phyloP scores from a whole-genome alignment of 148 eudicot genomes.

The Nepenthes gracilis region DNA sequence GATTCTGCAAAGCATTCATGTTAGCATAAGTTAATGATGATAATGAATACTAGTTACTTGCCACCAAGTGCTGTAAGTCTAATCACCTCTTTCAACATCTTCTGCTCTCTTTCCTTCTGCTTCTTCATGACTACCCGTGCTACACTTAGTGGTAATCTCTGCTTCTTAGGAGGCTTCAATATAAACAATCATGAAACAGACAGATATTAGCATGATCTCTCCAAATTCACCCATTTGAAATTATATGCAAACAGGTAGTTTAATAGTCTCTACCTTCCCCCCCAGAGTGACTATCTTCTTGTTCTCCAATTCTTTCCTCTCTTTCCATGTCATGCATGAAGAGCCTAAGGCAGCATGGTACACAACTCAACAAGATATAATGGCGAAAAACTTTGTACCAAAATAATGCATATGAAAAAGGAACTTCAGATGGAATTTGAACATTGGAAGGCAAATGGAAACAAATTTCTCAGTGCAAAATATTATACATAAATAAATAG shows the following conservation, averaged over 20 bases:
- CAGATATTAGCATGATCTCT: neutral
- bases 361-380: neutral
- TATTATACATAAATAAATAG: too few relatives aligned
- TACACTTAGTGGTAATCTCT: slow-evolving; percentile 68
- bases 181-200: neutral
- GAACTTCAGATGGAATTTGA: neutral
- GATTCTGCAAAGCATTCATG: slow-evolving; percentile 21
- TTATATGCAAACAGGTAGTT: neutral
- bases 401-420: neutral
- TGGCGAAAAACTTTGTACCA: neutral
- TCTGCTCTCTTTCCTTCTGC: slow-evolving; percentile 66
- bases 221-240: neutral
- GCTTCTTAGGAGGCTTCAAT: slow-evolving; percentile 64
- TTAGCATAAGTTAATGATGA: slow-evolving; percentile 2
- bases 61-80: neutral
- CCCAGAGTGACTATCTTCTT: slow-evolving; percentile 77
- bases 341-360: slow-evolving; percentile 22
- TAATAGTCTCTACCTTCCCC: slow-evolving; percentile 57
- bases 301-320: slow-evolving; percentile 76
- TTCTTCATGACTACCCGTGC: slow-evolving; percentile 77
- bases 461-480: too few relatives aligned
- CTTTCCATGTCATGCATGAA: slow-evolving; percentile 86
- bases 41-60: neutral
- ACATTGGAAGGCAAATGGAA: too few relatives aligned
- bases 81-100: slow-evolving; percentile 49